phyloP scores from a whole-genome alignment of 768 basidiomycete species.

The Polyporus arcularius region DNA sequence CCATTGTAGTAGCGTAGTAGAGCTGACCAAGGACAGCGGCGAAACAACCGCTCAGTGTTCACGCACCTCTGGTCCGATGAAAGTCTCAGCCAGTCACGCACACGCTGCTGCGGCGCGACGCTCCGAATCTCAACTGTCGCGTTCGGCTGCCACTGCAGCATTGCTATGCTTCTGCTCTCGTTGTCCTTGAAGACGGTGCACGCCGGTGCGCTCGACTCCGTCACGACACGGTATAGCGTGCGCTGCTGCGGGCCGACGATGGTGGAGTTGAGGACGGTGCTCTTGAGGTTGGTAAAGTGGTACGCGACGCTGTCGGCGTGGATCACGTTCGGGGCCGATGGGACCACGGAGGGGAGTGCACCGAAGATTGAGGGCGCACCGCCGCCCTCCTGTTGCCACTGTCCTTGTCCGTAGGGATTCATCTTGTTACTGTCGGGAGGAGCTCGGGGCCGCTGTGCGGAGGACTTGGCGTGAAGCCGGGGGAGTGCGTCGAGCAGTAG shows the following conservation, averaged over 20 bases:
- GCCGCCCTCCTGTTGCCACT: conserved; percentile 22
- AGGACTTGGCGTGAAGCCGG: not conserved
- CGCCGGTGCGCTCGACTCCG: conserved; percentile 50
- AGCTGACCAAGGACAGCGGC: not conserved
- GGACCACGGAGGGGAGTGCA: conserved; percentile 54
- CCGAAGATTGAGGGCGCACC: conserved; percentile 58
- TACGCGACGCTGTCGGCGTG: conserved; percentile 40
- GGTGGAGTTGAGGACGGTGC: conserved; percentile 54
- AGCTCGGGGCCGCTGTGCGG: not conserved
- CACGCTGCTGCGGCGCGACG: conserved; percentile 47
- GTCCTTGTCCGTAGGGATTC: conserved; percentile 29
- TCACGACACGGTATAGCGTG: conserved; percentile 49
- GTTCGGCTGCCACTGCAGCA: conserved; percentile 57
- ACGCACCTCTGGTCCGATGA: conserved; percentile 48
- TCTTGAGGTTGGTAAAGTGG: conserved; percentile 52
- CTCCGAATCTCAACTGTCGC: conserved; percentile 56
- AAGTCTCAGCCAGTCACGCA: conserved; percentile 56
- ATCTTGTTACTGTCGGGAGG: conserved; percentile 3
- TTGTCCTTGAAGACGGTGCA: conserved; percentile 56
- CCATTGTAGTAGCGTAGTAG: not conserved
- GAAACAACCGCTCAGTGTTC: conserved; percentile 3
- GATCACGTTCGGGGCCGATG: conserved; percentile 24
- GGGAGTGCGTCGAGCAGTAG: conserved; percentile 1
- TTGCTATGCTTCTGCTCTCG: conserved; percentile 47
- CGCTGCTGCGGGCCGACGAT: conserved; percentile 54